Evolutionary conservation across 2,329 filamentous ascomycete species (phyloP), one percentile per base, ranked within the genome.

Genomic region (Drechmeria coniospora): DNA sequence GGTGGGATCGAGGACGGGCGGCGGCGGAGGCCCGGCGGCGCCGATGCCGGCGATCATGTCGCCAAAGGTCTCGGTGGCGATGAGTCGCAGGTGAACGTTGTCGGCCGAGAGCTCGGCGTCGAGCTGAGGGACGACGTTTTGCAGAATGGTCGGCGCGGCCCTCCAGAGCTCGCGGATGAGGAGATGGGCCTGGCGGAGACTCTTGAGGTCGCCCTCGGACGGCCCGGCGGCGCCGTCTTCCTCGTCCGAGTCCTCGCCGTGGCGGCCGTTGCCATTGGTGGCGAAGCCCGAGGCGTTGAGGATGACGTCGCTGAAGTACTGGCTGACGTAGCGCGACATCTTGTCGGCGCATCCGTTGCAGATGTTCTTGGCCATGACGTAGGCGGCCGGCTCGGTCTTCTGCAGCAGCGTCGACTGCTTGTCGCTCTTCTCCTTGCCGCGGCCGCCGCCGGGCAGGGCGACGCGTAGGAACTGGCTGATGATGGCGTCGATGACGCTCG

Each of bases 221-320:
- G 80, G 78, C 0, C 75, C 79, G 17, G 59, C 53, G 10, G 62
- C 54, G 8, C 44, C 53, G 25, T 69, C 63, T 29, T 81, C 70
- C 26, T 78, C 73, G 13, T 78, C 75, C 15, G 68, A 68, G 21
- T 75, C 74, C 15, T 71, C 71, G 12, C 63, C 60, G 21, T 65
- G 66, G 33, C 66, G 68, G 30, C 68, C 69, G 36, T 73, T 76
- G 29, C 59, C 37, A 39, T 66, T 62, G 8, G 59, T 57, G 13
- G 59, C 60, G 25, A 70, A 64, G 9, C 61, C 70, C 21, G 75
- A 84, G 4, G 84, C 80, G 46, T 94, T 84, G 35, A 95, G 74
- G 32, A 98, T 92, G 28, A 95, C 84, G 31, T 92, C 84, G 53
- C 84, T 92, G 50, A 98, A 98, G 51, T 95, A 98, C 45, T 92